Evolutionary conservation across 1,139 yeast species (phyloP), one percentile per base, ranked within the genome.

Genomic region (Meyerozyma elateridarum): DNA sequence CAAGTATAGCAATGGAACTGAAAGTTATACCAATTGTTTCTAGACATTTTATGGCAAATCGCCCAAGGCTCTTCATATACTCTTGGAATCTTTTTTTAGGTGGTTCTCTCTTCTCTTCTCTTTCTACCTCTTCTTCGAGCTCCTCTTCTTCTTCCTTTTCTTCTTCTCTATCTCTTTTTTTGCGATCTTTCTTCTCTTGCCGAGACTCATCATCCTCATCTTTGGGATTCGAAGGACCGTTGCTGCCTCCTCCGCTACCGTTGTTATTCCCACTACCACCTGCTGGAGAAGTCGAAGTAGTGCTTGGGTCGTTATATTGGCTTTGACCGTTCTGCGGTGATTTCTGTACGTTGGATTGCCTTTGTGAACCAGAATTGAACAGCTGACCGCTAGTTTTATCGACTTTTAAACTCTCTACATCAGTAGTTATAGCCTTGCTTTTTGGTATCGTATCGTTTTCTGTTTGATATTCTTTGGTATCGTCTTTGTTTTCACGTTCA

Each of bases 1-100:
- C 93, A 15, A 85, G 64, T 30, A 85, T 76, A 2, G 77, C 70
- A 16, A 85, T 58, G 2, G 93, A 80, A n/a, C 87, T 77, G 34
- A 84, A 64, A 18, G 91, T 84, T 30, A 85, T 78, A 2, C 85
- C 79, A 1, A 82, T 79, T 0, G 94, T 77, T 48, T 85, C 94
- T 2, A 76, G 47, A 37, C 83, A 73, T 48, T 80, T 83, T 46
- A 68, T 48, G 4, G 64, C 27, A 18, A 76, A 61, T 3, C 49
- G 40, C 14, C 44, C 44, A 25, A 59, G 34, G 30, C 45, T 49
- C 8, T 49, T 54, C 5, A 45, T 11, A 2, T 29, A 14, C 8
- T 47, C 41, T 25, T 32, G 36, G 19, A 46, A 24, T 12, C 26
- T 33, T n/a, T 40, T 43, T 5, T 36, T 33, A 14, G 31, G 24